phyloP scores from a whole-genome alignment of 176 grass and related monocot genomes.

The Triticum dicoccoides region DNA sequence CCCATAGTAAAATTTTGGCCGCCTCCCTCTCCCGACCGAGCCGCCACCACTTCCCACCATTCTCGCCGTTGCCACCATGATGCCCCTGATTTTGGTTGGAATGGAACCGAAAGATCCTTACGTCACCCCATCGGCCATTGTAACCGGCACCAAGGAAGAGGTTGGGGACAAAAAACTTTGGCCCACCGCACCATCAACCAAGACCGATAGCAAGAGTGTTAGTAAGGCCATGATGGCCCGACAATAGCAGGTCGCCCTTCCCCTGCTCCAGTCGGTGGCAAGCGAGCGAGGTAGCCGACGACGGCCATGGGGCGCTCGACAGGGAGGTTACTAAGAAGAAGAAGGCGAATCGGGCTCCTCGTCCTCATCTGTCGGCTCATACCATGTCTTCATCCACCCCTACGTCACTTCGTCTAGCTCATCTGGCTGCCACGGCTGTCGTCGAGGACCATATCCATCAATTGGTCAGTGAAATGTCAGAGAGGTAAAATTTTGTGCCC shows the following conservation, averaged over 20 bases:
- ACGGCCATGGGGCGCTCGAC: neutral
- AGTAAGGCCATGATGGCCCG: neutral
- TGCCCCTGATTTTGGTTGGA: neutral
- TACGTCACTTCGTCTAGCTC: neutral
- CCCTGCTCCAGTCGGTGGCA: no score
- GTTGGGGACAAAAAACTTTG: no score
- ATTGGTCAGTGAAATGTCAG: neutral
- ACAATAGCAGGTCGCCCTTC: neutral
- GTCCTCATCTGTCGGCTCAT: neutral
- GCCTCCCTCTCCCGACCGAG: no score
- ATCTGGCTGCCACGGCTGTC: neutral
- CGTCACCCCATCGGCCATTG: no score
- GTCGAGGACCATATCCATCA: neutral
- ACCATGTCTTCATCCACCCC: neutral
- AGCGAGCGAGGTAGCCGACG: no score
- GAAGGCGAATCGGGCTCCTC: neutral
- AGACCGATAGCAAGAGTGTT: neutral
- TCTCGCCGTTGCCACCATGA: no score
- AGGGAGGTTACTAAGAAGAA: neutral
- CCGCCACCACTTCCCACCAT: no score
- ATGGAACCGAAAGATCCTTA: neutral
- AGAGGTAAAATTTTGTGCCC: neutral
- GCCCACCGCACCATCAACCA: neutral
- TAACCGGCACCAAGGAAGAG: neutral
- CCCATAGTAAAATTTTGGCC: no score